Conservation (phyloP, 495 filamentous ascomycete genomes). For the Cairneyella variabilis region DNA sequence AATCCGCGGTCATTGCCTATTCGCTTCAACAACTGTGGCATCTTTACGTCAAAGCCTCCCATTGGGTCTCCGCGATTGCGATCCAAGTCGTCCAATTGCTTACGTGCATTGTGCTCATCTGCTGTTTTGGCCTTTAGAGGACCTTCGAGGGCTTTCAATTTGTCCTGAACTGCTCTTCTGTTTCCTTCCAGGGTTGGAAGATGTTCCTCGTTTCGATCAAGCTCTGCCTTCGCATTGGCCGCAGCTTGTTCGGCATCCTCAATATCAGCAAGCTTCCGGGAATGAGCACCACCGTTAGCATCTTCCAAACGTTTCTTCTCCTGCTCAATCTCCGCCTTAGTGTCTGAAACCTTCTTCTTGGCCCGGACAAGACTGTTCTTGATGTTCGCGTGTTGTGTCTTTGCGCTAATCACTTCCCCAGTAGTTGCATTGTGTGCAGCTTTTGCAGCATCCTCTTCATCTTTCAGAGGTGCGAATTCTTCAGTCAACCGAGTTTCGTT, state of each 20-base stretch:
- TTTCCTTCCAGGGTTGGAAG: conserved; percentile 13
- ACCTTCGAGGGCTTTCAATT: conserved; percentile 31
- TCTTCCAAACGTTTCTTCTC: conserved; percentile 48
- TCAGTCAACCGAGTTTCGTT: conserved; percentile 46
- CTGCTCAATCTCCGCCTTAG: conserved; percentile 35
- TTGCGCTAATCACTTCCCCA: conserved; percentile 28
- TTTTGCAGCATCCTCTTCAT: conserved; percentile 33
- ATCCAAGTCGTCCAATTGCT: conserved; percentile 40
- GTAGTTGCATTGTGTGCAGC: conserved; percentile 31
- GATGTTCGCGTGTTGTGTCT: conserved; percentile 46
- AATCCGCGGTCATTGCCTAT: conserved; percentile 69
- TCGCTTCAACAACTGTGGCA: conserved; percentile 59
- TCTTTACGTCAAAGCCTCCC: conserved; percentile 55
- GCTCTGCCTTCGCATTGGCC: conserved; percentile 17
- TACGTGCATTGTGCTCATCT: conserved; percentile 23
- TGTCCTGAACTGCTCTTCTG: conserved; percentile 8
- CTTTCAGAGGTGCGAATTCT: conserved; percentile 36
- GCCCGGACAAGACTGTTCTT: conserved; percentile 32
- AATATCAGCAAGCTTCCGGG: conserved; percentile 36
- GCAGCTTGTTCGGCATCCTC: conserved; percentile 46
- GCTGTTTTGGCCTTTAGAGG: conserved; percentile 38
- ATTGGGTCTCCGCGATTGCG: conserved; percentile 45
- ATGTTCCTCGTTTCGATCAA: conserved; percentile 15
- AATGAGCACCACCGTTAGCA: conserved; percentile 45
- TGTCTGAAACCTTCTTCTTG: conserved; percentile 31